Evolutionary conservation across 495 filamentous ascomycete genomes (phyloP).

Genomic region (Talaromyces proteolyticus): DNA sequence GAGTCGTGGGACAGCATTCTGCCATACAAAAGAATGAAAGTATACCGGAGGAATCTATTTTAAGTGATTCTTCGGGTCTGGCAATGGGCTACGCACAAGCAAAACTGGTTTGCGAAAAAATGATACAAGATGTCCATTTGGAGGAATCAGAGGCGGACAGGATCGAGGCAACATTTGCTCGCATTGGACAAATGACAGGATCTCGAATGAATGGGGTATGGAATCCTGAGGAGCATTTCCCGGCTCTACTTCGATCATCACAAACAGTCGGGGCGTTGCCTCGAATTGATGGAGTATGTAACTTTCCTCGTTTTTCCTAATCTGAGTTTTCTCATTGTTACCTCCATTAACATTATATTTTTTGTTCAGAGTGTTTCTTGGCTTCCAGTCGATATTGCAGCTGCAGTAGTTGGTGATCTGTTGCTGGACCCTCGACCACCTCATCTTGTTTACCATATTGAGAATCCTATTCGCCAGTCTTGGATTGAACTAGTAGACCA

Average conservation of each 20-base stretch:
- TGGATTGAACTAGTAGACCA: slow-evolving; percentile 22
- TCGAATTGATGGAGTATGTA: slow-evolving; percentile 27
- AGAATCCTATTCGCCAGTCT: slow-evolving; percentile 39
- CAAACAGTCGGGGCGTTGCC: slow-evolving; percentile 28
- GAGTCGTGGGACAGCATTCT: slow-evolving; percentile 10
- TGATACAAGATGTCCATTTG: slow-evolving; percentile 15
- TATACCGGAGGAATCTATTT: slow-evolving; percentile 9
- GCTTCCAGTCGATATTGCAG: slow-evolving; percentile 8
- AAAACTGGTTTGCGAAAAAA: slow-evolving; percentile 29
- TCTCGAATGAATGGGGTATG: slow-evolving; percentile 15
- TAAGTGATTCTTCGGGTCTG: slow-evolving; percentile 3
- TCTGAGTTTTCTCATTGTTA: too few relatives aligned
- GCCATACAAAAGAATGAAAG: background rate
- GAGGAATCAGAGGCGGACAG: background rate
- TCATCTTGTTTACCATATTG: slow-evolving; percentile 38
- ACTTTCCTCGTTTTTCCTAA: too few relatives aligned
- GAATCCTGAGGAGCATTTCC: slow-evolving; percentile 31
- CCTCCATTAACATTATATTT: background rate
- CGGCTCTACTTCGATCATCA: slow-evolving; percentile 25
- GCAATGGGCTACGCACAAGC: slow-evolving; percentile 22
- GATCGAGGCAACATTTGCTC: slow-evolving; percentile 18
- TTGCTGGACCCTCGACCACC: background rate
- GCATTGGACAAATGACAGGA: slow-evolving; percentile 26
- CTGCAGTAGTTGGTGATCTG: slow-evolving; percentile 11
- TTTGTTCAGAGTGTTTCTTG: slow-evolving; percentile 4